Evolutionary conservation across 345 rosid species (phyloP).

Genomic region (Kandelia obovata): DNA sequence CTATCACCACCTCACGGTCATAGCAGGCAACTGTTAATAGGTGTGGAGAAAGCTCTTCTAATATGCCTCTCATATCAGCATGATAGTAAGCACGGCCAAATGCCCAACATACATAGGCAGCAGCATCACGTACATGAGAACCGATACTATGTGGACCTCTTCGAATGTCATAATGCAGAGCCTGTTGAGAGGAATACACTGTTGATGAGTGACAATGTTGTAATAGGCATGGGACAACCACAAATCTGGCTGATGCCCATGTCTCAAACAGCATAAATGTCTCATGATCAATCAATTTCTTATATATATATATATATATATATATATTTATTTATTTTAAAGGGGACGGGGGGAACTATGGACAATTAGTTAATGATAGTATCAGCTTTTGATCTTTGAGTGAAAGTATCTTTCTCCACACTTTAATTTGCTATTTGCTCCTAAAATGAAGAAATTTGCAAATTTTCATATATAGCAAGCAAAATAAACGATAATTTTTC

Average conservation of each 20-base stretch:
- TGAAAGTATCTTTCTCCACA: no score
- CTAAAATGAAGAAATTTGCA: no score
- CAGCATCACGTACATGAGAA: constrained; percentile 99
- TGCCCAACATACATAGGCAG: constrained; percentile 99
- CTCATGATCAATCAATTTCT: no score
- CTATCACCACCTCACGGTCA: constrained; percentile 79
- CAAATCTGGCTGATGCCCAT: not conserved
- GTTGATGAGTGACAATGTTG: not conserved
- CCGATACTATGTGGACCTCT: constrained; percentile 99
- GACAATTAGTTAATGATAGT: no score
- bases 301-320: no score
- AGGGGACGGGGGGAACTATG: no score
- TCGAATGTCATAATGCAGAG: constrained; percentile 91
- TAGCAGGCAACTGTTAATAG: constrained; percentile 81
- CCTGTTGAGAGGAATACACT: constrained; percentile 45
- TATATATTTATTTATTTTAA: no score
- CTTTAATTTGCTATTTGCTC: no score
- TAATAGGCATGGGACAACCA: not conserved
- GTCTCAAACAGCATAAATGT: no score
- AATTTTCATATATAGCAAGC: no score
- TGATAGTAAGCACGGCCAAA: constrained; percentile 95
- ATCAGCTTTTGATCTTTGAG: no score
- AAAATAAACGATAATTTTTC: no score
- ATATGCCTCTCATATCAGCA: constrained; percentile 72
- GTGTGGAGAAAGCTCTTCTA: constrained; percentile 89